A percentile compares a stretch with the other conserved stretches of the same genome.
Conservation (phyloP, 2,329 filamentous ascomycete species). For the Pseudodiploospora longispora region DNA sequence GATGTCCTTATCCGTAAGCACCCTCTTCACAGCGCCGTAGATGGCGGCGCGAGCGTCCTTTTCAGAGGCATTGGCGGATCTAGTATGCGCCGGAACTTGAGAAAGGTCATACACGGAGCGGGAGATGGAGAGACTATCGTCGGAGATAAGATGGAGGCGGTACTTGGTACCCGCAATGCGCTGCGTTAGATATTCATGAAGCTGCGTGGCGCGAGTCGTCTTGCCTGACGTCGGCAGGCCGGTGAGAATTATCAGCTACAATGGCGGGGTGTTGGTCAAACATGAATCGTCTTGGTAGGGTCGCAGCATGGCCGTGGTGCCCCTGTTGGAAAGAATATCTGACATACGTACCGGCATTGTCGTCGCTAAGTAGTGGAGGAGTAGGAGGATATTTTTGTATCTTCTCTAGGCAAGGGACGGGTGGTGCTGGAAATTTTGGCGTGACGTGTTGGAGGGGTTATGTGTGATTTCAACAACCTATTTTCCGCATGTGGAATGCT, state of each 20-base stretch:
- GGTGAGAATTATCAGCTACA: slow-evolving; percentile 57
- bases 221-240: slow-evolving; percentile 63
- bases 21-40: slow-evolving; percentile 71
- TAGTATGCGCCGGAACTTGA: slow-evolving; percentile 48
- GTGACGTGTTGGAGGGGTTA: no score
- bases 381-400: slow-evolving; percentile 14
- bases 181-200: slow-evolving; percentile 54
- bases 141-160: slow-evolving; percentile 66
- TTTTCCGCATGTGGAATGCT: no score
- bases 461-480: no score
- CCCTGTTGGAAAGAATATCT: slow-evolving; percentile 1
- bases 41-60: slow-evolving; percentile 73
- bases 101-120: slow-evolving; percentile 65
- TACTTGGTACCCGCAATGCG: slow-evolving; percentile 47
- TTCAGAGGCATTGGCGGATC: slow-evolving; percentile 66
- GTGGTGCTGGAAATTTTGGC: no score
- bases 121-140: slow-evolving; percentile 61
- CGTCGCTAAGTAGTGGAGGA: slow-evolving; percentile 11
- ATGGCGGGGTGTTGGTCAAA: neutral
- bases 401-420: no score
- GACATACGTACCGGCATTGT: slow-evolving; percentile 11
- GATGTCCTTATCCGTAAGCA: slow-evolving; percentile 63
- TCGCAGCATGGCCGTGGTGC: no score
- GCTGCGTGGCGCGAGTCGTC: slow-evolving; percentile 56
- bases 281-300: no score